Evolutionary conservation across 148 eudicot species (phyloP), one percentile per base, ranked within the genome.

Genomic region (Suaeda aralocaspica): DNA sequence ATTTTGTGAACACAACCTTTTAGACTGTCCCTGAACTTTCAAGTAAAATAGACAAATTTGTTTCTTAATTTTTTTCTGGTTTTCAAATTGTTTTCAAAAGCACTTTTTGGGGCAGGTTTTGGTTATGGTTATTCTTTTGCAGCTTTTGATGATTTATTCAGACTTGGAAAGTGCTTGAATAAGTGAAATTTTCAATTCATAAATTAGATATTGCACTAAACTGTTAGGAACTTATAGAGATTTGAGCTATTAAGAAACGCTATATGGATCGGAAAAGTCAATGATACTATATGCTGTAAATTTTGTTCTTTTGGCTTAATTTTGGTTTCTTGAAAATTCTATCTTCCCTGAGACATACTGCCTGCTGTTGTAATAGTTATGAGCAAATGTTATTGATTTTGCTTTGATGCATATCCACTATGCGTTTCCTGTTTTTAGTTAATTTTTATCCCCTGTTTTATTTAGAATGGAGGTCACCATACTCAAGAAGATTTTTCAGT

Each of bases 401-500:
- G 50, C 51, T 33, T 13, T 36, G n/a, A n/a, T n/a, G n/a, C n/a
- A n/a, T 30, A 15, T 14, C 49, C 14, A 31, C 18, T 36, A 25
- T 64, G 29, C 16, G 9, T 55, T 41, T 26, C n/a, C 46, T 16
- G 25, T 22, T 46, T 66, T 7, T 33, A 44, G 24, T 48, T 56
- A 1, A 11, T 53, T 26, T 11, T 66, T 28, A 36, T 42, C 28
- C 25, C 34, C 29, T 21, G 9, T n/a, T 53, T 69, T 15, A 21
- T 52, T 72, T 84, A 94, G 99, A 71, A 80, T 69, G 99, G 99
- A 69, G 85, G 91, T 42, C 99, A 91, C 74, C 99, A 91, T 79
- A 78, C 80, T 58, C 86, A 78, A 67, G 86, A 66, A 53, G 99
- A 94, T 55, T 94, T 91, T 82, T 81, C 90, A 21, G 90, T 83